Base-by-base conservation (phyloP, 2,329 filamentous ascomycete genomes). In the Chaetomiaceae sp. region DNA sequence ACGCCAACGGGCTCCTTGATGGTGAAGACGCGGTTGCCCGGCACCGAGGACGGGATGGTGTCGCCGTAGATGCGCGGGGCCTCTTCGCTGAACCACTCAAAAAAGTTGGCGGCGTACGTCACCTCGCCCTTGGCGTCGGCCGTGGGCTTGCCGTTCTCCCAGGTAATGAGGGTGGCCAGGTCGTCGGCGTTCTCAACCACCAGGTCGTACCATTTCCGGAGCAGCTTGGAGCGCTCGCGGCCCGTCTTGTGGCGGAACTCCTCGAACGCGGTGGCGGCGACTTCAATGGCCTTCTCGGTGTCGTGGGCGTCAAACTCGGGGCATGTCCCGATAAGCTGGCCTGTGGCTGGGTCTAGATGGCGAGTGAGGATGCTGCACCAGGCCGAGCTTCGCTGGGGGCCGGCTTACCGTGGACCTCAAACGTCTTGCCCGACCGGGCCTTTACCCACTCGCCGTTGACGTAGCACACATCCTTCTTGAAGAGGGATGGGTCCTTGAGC, bases 361-460 rank as follows among this genome's bases (percentile, higher is more conserved):
- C 15, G 40, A 43, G 49, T 54, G 52, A 52, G 44, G 46, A 44
- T 14, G 29, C 20, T 15, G 25, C 12, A 27, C 7, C 22, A 14
- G 17, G 42, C 20, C 14, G 20, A 33, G 31, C 19, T 17, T n/a
- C 38, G 36, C 11, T 8, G 22, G 15, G 17, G 4, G 5, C 15
- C 43, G 19, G 11, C 31, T 15, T 72, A 86, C 84, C 87, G 59
- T 82, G 78, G 56, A 96, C 89, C 68, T 94, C 85, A 70, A 97
- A 99, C 42, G 90, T 96, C 80, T 95, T 85, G 67, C 90, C 89
- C 1, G 90, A 95, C 66, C 84, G 82, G 63, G 92, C 89, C 63
- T 81, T 79, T 58, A 95, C 82, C 89, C 91, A 99, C 80, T 95
- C 81, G 65, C 94, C 94, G 69, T 99, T 92, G 66, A 97, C 85